phyloP scores from a whole-genome alignment of 345 rosid genomes.

The Pugionium cornutum region DNA sequence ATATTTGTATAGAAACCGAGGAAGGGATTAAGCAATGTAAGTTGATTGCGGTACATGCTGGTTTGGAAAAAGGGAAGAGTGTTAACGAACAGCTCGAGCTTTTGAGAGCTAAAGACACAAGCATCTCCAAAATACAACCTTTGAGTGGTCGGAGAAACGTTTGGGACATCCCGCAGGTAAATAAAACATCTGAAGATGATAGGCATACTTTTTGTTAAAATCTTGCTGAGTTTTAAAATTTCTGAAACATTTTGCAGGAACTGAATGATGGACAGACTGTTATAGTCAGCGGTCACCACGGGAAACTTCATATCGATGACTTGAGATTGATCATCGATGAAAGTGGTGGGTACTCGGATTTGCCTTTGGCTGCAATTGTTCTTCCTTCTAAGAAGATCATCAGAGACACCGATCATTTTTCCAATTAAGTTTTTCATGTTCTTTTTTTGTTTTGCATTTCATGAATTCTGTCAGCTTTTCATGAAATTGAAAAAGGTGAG shows the following conservation, averaged over 20 bases:
- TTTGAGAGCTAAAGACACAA: constrained; percentile 64
- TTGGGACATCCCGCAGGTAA: constrained; percentile 85
- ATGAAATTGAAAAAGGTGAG: too few relatives aligned
- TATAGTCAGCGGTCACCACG: constrained; percentile 83
- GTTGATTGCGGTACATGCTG: constrained; percentile 81
- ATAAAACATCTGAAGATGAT: not conserved
- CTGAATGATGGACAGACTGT: constrained; percentile 49
- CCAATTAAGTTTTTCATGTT: constrained; percentile 20
- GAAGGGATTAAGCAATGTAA: constrained; percentile 56
- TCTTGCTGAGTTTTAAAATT: constrained; percentile 5
- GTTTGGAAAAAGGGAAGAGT: constrained; percentile 58
- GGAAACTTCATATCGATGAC: constrained; percentile 74
- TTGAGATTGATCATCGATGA: constrained; percentile 82
- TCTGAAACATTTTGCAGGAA: constrained; percentile 12
- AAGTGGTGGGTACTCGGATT: constrained; percentile 67
- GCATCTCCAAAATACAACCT: constrained; percentile 58
- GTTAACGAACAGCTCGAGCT: constrained; percentile 55
- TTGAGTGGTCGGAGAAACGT: constrained; percentile 68
- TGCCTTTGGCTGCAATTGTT: constrained; percentile 74
- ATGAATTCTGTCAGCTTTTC: too few relatives aligned
- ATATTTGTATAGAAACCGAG: constrained; percentile 57
- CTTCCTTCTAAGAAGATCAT: constrained; percentile 71
- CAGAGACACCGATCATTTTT: constrained; percentile 53
- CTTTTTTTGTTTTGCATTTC: too few relatives aligned
- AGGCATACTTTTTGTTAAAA: constrained; percentile 6